Base-by-base conservation (phyloP, 371 early-diverging fungal genomes). In the Zopfochytrium polystomum region DNA sequence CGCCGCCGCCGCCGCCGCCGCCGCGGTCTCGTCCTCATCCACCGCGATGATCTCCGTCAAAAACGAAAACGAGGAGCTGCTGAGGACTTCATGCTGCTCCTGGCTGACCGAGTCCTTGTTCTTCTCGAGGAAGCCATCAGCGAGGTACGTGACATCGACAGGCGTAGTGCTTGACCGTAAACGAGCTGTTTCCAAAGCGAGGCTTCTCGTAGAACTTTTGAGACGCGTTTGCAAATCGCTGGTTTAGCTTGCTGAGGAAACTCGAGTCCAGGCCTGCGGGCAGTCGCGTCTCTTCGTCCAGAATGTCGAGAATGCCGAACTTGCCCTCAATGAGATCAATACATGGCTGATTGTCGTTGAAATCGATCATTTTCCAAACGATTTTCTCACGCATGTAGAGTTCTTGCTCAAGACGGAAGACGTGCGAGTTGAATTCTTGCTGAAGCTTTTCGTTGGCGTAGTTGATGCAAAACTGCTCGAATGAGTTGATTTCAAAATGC, bases 391-490 rank as follows among this genome's bases (percentile, higher is more conserved):
- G 85, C 18, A 92, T 85, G 68, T 99, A 99, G 74, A 93, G 93
- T 70, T 95, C 94, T 71, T 99, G 99, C 75, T 99, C 78, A 92
- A 99, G 75, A 92, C 97, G 57, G 96, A 96, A 79, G 90, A 98
- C 82, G 94, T 99, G 77, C 31, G 75, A 76, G 64, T 84, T 84
- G 71, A 95, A 87, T 52, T 90, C 79, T 44, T 87, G 83, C 44
- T 86, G 83, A 13, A 95, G 71, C 55, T 89, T 85, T 71, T 95
- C 95, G 67, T 87, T 87, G 42, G 91, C 90, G 60, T 88, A 80
- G 69, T 95, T n/a, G 65, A 99, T 99, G 79, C 99, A 98, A 62
- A 99, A 87, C 79, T 99, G 99, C 74, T 99, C 99, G 76, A 99
- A 99, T 55, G 92, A 92, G 83, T 99, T 99, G n/a, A n/a, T n/a